Percentiles rank a stretch among this genome's conserved stretches.
Evolutionary conservation across 1,284 basidiomycete genomes (phyloP).

Genomic region (Ganoderma resinaceum): DNA sequence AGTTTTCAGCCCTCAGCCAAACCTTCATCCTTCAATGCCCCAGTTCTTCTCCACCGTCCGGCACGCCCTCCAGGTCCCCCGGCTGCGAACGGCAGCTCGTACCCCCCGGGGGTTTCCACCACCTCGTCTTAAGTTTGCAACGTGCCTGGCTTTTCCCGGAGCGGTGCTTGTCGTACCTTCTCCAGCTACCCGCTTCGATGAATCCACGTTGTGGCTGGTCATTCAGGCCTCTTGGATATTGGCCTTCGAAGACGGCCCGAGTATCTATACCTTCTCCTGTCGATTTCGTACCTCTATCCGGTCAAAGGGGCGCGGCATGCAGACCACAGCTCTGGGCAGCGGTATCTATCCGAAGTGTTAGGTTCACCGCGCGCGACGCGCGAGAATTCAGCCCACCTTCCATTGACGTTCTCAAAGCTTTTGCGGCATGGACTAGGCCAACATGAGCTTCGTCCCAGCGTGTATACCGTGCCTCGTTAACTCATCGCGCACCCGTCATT

Average conservation of each 20-base stretch:
- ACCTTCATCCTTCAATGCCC: not conserved
- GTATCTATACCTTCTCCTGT: not conserved
- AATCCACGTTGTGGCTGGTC: not conserved
- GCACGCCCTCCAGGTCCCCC: not conserved
- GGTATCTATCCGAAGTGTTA: not conserved
- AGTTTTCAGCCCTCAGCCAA: not conserved
- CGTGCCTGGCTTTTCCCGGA: slow-evolving; percentile 2
- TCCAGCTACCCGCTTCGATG: not conserved
- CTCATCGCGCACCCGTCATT: not conserved
- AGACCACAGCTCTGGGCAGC: not conserved
- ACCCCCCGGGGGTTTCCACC: not conserved
- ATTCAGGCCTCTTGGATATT: not conserved
- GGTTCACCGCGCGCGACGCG: not conserved
- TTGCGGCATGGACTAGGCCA: not conserved
- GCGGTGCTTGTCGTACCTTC: not conserved
- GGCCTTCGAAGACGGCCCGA: not conserved
- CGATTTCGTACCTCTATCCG: not conserved
- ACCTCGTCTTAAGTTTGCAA: not conserved
- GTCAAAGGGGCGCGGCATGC: not conserved
- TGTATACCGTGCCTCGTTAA: not conserved
- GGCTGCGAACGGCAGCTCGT: not conserved
- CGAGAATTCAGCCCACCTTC: not conserved
- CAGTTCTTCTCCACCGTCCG: not conserved
- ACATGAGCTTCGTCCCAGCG: not conserved
- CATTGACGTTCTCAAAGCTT: slow-evolving; percentile 8